Evolutionary conservation across 2,329 filamentous ascomycete species (phyloP), one percentile per base, ranked within the genome.

Genomic region (Xylariales sp.): DNA sequence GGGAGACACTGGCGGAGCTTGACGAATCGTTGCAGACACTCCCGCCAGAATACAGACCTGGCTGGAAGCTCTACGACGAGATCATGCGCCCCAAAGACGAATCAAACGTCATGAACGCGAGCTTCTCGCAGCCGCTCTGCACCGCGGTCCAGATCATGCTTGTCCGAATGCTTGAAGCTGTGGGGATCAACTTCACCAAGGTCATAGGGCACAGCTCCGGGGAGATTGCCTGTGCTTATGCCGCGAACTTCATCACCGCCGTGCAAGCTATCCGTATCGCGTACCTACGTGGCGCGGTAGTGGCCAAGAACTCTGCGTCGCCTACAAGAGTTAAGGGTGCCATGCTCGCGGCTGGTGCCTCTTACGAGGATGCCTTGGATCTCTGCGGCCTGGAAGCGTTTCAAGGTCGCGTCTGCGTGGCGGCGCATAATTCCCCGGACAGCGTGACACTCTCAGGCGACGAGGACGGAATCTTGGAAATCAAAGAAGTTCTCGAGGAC

Each of bases 341-440:
- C 1, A 87, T 87, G 85, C 72, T 86, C 50, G 84, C 84, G 0
- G 82, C 81, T 0, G 82, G 81, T 0, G 77, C 80, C 1, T 74
- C 75, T 0, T 67, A 75, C 3, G 77, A 80, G 5, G 79, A 83
- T 46, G 80, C 79, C 0, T 62, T 73, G 1, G 74, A 69, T 2
- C 55, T 79, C 2, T 70, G 71, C 12, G 60, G 69, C 0, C 46
- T 72, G 0, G 54, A 62, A 2, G 58, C 65, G 0, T 77, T 81
- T n/a, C 50, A 72, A 3, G 79, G 78, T 14, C 68, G 71, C 0
- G 66, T 77, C 1, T 59, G 65, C 5, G 70, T 82, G 3, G 77
- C 78, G 5, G 78, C 76, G 30, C 69, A 62, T 65, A 83, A 80
- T 74, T 80, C 76, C 3, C 73, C 78, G 0, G 60, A 70, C 0